phyloP scores from a whole-genome alignment of 805 yeast genomes.

The Barnettozyma vustinii region DNA sequence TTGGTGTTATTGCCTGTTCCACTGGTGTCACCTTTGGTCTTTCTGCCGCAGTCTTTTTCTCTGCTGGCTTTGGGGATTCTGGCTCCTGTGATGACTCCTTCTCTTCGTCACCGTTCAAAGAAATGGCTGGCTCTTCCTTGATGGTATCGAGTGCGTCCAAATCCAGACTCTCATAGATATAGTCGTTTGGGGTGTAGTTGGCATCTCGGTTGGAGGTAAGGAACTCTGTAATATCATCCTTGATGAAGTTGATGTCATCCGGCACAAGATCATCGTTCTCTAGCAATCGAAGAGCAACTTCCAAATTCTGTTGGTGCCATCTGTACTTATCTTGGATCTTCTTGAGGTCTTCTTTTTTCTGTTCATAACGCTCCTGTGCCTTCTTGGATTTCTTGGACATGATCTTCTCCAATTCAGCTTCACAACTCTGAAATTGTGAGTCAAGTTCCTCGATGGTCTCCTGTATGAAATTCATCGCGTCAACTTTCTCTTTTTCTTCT shows the following conservation, averaged over 20 bases:
- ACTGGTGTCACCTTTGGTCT: not conserved
- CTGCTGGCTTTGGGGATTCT: not conserved
- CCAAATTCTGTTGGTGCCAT: conserved; percentile 75
- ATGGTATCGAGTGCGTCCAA: conserved; percentile 52
- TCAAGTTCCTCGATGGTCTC: conserved; percentile 73
- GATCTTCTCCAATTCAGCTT: conserved; percentile 60
- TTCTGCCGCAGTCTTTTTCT: conserved; percentile 9
- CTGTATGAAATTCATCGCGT: conserved; percentile 63
- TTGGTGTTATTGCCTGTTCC: not conserved
- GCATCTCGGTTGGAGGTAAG: conserved; percentile 89
- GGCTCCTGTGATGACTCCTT: conserved; percentile 1
- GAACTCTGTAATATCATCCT: conserved; percentile 87
- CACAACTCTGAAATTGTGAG: conserved; percentile 70
- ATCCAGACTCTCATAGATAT: conserved; percentile 80
- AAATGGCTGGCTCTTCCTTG: conserved; percentile 43
- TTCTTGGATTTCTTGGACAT: conserved; percentile 53
- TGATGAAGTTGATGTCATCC: conserved; percentile 65
- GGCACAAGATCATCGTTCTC: conserved; percentile 79
- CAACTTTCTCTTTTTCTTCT: conserved; percentile 71
- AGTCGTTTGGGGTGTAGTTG: conserved; percentile 90
- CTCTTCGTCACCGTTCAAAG: conserved; percentile 17
- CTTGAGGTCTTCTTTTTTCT: conserved; percentile 56
- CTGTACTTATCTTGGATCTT: conserved; percentile 64
- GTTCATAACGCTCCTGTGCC: conserved; percentile 43
- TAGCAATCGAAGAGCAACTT: conserved; percentile 65